phyloP scores from a whole-genome alignment of 2,329 filamentous ascomycete species.

The Beauveria bassiana region DNA sequence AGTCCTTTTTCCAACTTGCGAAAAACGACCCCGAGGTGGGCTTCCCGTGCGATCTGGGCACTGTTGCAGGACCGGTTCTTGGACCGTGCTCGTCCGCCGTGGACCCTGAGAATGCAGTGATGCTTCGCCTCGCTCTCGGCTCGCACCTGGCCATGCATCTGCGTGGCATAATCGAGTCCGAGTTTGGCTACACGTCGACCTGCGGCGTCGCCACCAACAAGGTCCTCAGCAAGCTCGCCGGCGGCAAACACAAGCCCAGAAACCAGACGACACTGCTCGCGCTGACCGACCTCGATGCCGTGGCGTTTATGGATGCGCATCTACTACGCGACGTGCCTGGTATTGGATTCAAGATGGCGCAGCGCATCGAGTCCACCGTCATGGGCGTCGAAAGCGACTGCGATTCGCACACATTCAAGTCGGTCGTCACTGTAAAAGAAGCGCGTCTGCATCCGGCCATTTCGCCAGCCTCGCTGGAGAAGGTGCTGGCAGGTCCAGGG shows the following conservation, averaged over 20 bases:
- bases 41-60: conserved; percentile 68
- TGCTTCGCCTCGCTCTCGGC: conserved; percentile 61
- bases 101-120: conserved; percentile 31
- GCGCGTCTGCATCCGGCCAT: conserved; percentile 57
- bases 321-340: conserved; percentile 77
- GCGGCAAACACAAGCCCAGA: conserved; percentile 76
- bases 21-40: conserved; percentile 67
- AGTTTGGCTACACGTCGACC: conserved; percentile 79
- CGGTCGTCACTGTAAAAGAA: conserved; percentile 53
- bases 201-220: conserved; percentile 87
- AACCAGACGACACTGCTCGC: conserved; percentile 79
- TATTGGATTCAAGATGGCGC: conserved; percentile 63
- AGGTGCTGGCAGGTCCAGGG: conserved; percentile 61
- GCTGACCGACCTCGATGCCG: conserved; percentile 48
- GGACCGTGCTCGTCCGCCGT: conserved; percentile 17
- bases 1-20: conserved; percentile 76
- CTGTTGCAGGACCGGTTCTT: conserved; percentile 54
- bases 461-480: conserved; percentile 57
- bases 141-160: conserved; percentile 75
- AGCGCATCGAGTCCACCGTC: conserved; percentile 48
- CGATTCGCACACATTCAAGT: conserved; percentile 29
- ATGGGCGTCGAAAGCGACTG: conserved; percentile 24
- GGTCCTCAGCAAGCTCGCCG: conserved; percentile 74
- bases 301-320: conserved; percentile 65
- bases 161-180: conserved; percentile 61